Percentiles rank a stretch among this genome's conserved stretches.
These are phyloP conservation scores for Chenopodium quinoa DNA, from an alignment of 148 eudicot genomes.

Conservation along the genomic window DNA sequence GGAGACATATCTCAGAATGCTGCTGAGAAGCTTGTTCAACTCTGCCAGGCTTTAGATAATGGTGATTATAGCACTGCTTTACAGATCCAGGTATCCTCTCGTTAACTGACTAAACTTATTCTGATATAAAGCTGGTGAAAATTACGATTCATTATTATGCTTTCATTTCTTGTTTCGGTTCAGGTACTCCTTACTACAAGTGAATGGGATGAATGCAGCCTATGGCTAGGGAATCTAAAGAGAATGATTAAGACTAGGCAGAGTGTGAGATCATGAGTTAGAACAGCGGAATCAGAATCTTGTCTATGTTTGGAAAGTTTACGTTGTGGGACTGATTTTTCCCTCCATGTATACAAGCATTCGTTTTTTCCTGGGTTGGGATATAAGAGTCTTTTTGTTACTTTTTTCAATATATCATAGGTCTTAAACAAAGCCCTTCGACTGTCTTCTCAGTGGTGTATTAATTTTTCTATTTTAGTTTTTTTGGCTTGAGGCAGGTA, in stretches of 20 bases:
- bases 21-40: conserved; percentile 80
- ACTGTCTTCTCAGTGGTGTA: conserved; percentile 15
- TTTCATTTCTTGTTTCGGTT: background rate
- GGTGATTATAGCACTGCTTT: conserved; percentile 82
- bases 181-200: conserved; percentile 74
- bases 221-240: conserved; percentile 68
- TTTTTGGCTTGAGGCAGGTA: conserved; percentile 20
- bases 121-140: background rate
- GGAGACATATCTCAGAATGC: conserved; percentile 88
- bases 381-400: conserved; percentile 20
- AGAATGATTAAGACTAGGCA: conserved; percentile 79
- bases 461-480: background rate
- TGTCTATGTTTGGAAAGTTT: conserved; percentile 8
- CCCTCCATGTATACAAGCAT: conserved; percentile 27
- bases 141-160: background rate
- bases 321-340: conserved; percentile 15
- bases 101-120: no score
- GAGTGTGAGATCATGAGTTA: conserved; percentile 39
- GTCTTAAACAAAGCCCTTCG: conserved; percentile 21
- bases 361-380: conserved; percentile 1
- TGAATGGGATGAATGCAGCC: conserved; percentile 85
- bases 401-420: conserved; percentile 7
- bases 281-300: conserved; percentile 3
- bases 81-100: conserved; percentile 70
- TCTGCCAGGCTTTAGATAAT: conserved; percentile 79